Percentiles rank a stretch among this genome's conserved stretches.
Conservation (phyloP, 331 rosid genomes). For the Stylosanthes scabra region DNA sequence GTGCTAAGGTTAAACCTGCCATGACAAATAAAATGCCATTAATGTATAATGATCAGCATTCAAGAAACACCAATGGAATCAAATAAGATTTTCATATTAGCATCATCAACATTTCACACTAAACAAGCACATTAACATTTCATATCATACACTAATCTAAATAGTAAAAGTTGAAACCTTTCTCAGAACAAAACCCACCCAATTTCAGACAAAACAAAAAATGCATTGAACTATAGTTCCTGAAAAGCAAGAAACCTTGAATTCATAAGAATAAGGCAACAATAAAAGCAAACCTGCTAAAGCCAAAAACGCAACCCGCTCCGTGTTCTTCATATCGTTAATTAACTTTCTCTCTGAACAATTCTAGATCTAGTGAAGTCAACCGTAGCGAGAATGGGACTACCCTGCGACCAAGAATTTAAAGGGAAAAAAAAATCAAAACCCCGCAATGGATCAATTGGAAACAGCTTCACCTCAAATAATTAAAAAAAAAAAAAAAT, state of each 20-base stretch:
- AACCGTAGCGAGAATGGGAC: constrained; percentile 41
- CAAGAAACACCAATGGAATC: constrained; percentile 16
- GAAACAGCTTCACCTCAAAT: not conserved
- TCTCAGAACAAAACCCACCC: constrained; percentile 10
- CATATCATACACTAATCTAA: not conserved
- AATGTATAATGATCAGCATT: not conserved
- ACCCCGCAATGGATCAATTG: constrained; percentile 14
- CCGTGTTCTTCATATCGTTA: constrained; percentile 73
- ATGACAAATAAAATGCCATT: constrained; percentile 17
- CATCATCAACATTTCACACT: too few species aligned
- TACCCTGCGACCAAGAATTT: constrained; percentile 54
- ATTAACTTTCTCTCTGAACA: constrained; percentile 10
- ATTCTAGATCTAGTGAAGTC: constrained; percentile 42
- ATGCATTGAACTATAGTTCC: constrained; percentile 7
- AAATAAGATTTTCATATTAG: not conserved
- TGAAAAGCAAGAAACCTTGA: too few species aligned
- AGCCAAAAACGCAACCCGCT: constrained; percentile 90
- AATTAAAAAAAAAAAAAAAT: too few species aligned
- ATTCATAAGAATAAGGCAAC: too few species aligned
- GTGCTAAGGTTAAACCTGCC: constrained; percentile 93
- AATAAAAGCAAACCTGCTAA: constrained; percentile 67
- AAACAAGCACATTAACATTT: too few species aligned
- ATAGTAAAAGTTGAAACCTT: not conserved
- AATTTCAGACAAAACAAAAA: not conserved
- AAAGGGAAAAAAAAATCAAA: constrained; percentile 18